Evolutionary conservation across 768 basidiomycete species (phyloP), one percentile per base, ranked within the genome.

Genomic region (Kwoniella mangroviensis): DNA sequence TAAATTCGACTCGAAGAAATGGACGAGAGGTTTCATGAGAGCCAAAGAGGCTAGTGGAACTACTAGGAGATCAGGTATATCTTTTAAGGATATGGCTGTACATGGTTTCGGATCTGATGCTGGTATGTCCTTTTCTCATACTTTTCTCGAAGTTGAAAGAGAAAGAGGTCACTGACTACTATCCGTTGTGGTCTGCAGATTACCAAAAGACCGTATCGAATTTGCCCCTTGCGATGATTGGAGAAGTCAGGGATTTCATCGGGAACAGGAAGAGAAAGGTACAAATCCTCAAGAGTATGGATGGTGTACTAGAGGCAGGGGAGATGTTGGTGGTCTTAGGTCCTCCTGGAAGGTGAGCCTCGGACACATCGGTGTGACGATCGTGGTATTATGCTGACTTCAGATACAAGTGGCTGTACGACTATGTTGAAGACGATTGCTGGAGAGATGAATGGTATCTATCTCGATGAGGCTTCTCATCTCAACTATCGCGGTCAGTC

Each of bases 281-380:
- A 12, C 75, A 84, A 72, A 90, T 92, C 59, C 83, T 92, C 42
- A 84, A 85, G n/a, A 86, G 85, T 15, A 89, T 92, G 69, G 88
- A 90, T 51, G 91, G 90, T 10, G 85, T 88, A 2, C 85, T 91
- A 12, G 85, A 87, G 4, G 87, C 90, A 0, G 90, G 90, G 15
- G 90, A 92, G 83, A 91, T 92, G 92, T 90, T 92, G 77, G 87
- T 86, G 62, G 84, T 85, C 2, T 83, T 84, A 19, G 81, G 85
- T 49, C 84, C 85, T 63, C 85, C 85, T 7, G 85, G 86, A 77
- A 76, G 75, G 81, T 80, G 62, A 68, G 79, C 73, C 34, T 24
- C 34, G 3, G 41, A 42, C 19, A 6, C 9, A 41, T 41, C 7
- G 13, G 24, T 11, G 5, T 19, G 6, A 1, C 4, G 45, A 45